Percentiles rank a stretch among this genome's conserved stretches.
Conservation (phyloP, 768 basidiomycete genomes). For the Rhizopogon vesiculosus region DNA sequence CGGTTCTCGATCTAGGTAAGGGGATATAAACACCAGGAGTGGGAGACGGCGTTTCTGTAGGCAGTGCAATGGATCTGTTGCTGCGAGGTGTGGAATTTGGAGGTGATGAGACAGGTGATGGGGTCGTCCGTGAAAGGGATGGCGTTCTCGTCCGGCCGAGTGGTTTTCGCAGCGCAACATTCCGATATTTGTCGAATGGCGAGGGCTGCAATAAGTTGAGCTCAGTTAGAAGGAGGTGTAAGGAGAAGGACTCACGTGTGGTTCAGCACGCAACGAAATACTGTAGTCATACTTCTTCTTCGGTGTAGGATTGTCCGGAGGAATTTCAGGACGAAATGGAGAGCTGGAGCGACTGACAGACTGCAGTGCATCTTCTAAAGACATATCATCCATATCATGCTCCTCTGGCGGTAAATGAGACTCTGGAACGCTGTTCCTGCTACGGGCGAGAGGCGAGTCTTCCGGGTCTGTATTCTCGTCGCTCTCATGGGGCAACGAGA, state of each 20-base stretch:
- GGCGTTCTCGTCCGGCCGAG: slow-evolving; percentile 55
- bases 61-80: slow-evolving; percentile 37
- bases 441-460: slow-evolving; percentile 34
- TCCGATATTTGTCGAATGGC: slow-evolving; percentile 57
- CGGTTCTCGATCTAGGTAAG: slow-evolving; percentile 47
- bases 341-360: slow-evolving; percentile 53
- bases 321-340: slow-evolving; percentile 34
- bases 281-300: slow-evolving; percentile 55
- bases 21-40: slow-evolving; percentile 41
- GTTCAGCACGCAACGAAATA: slow-evolving; percentile 54
- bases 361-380: slow-evolving; percentile 53
- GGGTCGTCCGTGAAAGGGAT: slow-evolving; percentile 58
- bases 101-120: slow-evolving; percentile 55
- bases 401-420: slow-evolving; percentile 47
- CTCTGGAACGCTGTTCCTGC: slow-evolving; percentile 50
- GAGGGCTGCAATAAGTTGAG: slow-evolving; percentile 41
- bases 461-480: slow-evolving; percentile 33
- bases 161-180: slow-evolving; percentile 54
- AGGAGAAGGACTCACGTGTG: slow-evolving; percentile 39
- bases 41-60: slow-evolving; percentile 42
- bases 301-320: slow-evolving; percentile 34
- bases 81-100: slow-evolving; percentile 63
- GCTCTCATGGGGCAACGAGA: slow-evolving; percentile 40
- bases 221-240: background rate
- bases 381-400: slow-evolving; percentile 38